Evolutionary conservation across 2,329 filamentous ascomycete species (phyloP), one percentile per base, ranked within the genome.

Genomic region (Verticillium tricorpus): DNA sequence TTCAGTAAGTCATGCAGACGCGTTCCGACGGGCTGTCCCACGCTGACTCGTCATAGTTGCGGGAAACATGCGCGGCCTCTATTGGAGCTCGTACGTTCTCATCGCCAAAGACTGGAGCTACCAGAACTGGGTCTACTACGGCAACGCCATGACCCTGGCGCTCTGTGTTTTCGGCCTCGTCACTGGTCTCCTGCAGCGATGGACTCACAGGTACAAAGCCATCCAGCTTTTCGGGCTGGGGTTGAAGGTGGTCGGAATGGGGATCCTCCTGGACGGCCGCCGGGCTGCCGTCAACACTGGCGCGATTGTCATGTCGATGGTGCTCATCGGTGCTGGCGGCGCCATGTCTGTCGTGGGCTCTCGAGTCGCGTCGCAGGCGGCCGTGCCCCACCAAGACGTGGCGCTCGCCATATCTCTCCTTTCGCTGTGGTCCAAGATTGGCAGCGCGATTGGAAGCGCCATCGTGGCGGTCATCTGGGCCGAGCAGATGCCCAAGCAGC

Each of bases 301-400:
- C 14, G 56, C 62, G 8, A 62, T 95, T 64, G 88, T 94, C 62
- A 82, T 95, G 39, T 91, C 90, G 19, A 93, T 94, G 85, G 89
- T 90, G 34, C 90, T 91, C n/a, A 80, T 83, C 67, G 91, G 91
- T 25, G 90, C 91, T 8, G 62, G 58, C 14, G 62, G 62, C 14
- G 62, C 61, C n/a, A 60, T 64, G 35, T 64, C 62, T 1, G 62
- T 64, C n/a, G 60, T 64, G 22, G 62, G 58, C 32, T 62, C 61
- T 14, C 58, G 62, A 1, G 62, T 62, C 2, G 61, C 62, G 2
- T 64, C 62, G 0, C 60, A 62, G 37, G 60, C 61, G 3, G 60
- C 61, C 31, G 62, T 63, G 1, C 61, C 58, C 2, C 62, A 64
- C n/a, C 61, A 64, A 15, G 62, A 64, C 17, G 58, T 62, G 11